Evolutionary conservation across 371 early-diverging fungal genomes (phyloP), one percentile per base, ranked within the genome.

Genomic region (Basidiobolus meristosporus): DNA sequence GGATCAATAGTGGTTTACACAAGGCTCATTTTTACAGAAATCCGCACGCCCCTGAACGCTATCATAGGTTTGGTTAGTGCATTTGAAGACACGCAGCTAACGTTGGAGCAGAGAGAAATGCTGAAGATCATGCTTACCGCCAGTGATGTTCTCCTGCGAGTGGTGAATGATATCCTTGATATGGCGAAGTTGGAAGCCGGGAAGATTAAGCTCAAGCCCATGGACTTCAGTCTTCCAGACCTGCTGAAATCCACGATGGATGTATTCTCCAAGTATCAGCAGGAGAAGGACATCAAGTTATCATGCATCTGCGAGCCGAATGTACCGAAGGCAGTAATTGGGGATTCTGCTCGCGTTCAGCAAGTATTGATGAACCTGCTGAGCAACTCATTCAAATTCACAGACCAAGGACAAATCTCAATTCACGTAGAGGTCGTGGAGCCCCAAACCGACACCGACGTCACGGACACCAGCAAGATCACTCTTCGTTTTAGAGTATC

Each of bases 381-480:
- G 33, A 69, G 73, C 26, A 75, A 75, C 35, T 71, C 76, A 1
- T 65, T 75, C 48, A 75, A 75, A 47, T 75, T 75, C 23, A 75
- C 76, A 0, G 63, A 68, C 31, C 50, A 65, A 17, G 75, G 72
- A 3, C 56, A 60, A 19, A 63, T 73, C 7, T 57, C 62, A 7
- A 63, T 73, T 20, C 54, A 41, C 49, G 67, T 45, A 50, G 50
- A 31, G 4, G 35, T 50, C 5, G 53, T 50, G n/a, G 30, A 41
- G 18, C 46, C 18, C 18, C 44, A 33, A 1, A 50, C n/a, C n/a
- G n/a, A 42, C 4, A 44, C 50, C 34, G 35, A 36, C 9, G 5
- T 9, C 9, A 5, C 26, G 49, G 53, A 37, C 64, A 58, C 48
- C 50, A 58, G 22, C 54, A 56, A 45, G 57, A 43, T 48, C 39